phyloP scores from a whole-genome alignment of 805 yeast genomes.

The Saturnispora mendoncae region DNA sequence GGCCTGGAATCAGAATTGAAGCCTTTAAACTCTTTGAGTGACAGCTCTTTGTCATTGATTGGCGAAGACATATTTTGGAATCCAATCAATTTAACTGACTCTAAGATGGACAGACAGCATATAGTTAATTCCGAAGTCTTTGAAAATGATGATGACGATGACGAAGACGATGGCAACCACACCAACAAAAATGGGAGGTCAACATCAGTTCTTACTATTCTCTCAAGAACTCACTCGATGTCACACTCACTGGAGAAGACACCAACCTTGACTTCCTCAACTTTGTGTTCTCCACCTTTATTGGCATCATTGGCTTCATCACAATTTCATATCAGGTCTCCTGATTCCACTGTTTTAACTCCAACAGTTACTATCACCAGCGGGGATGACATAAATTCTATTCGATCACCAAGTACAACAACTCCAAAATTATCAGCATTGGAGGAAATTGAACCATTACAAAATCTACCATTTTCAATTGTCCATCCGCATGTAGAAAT shows the following conservation, averaged over 20 bases:
- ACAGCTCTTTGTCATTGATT: conserved; percentile 23
- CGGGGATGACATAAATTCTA: background rate
- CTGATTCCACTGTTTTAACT: conserved; percentile 5
- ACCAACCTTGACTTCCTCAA: conserved; percentile 23
- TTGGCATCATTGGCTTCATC: conserved; percentile 5
- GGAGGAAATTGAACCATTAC: conserved; percentile 22
- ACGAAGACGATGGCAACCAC: conserved; percentile 2
- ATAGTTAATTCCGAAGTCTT: conserved; percentile 1
- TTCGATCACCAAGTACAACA: background rate
- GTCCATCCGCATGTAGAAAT: conserved; percentile 72
- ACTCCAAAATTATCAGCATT: conserved; percentile 5
- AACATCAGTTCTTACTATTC: conserved; percentile 25
- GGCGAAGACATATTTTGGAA: conserved; percentile 65
- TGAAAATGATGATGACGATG: conserved; percentile 8
- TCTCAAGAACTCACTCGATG: conserved; percentile 18
- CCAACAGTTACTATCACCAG: conserved; percentile 4
- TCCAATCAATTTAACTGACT: conserved; percentile 26
- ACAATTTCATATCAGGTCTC: background rate
- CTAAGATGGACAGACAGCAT: conserved; percentile 1
- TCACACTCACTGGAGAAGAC: conserved; percentile 20
- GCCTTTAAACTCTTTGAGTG: conserved; percentile 17
- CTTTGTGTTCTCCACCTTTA: conserved; percentile 12
- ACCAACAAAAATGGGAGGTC: conserved; percentile 19
- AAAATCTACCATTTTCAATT: conserved; percentile 43
- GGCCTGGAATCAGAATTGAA: conserved; percentile 21